These are phyloP conservation scores for Neofusicoccum cordaticola DNA, from an alignment of 2,329 filamentous ascomycete species.

Conservation along the genomic window DNA sequence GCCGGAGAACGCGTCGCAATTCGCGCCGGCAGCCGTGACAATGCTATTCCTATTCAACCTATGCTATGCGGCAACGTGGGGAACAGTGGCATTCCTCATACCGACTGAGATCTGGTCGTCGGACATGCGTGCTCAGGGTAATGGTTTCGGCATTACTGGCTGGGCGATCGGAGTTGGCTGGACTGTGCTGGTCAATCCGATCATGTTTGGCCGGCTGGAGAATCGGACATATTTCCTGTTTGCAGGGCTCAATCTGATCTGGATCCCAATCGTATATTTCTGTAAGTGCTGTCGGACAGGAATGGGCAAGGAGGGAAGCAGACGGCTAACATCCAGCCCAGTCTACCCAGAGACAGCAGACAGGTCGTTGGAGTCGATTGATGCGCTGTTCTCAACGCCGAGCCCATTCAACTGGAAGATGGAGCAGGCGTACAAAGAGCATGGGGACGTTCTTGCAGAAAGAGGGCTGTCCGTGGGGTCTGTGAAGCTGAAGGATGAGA, in stretches of 20 bases:
- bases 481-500: neutral
- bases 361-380: slow-evolving; percentile 52
- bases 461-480: slow-evolving; percentile 15
- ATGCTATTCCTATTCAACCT: slow-evolving; percentile 54
- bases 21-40: slow-evolving; percentile 46
- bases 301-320: neutral
- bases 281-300: slow-evolving; percentile 17
- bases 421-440: slow-evolving; percentile 40
- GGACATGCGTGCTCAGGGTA: slow-evolving; percentile 57
- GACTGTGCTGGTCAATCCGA: slow-evolving; percentile 53
- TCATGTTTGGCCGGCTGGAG: slow-evolving; percentile 50
- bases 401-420: slow-evolving; percentile 48
- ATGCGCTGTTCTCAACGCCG: slow-evolving; percentile 48
- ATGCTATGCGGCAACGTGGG: slow-evolving; percentile 52
- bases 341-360: slow-evolving; percentile 45
- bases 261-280: slow-evolving; percentile 51
- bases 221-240: slow-evolving; percentile 54
- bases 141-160: slow-evolving; percentile 58
- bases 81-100: slow-evolving; percentile 49
- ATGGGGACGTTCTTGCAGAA: slow-evolving; percentile 31
- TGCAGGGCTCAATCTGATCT: slow-evolving; percentile 51
- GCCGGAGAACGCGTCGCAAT: slow-evolving; percentile 33
- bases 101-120: slow-evolving; percentile 58
- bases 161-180: slow-evolving; percentile 59
- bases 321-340: neutral